Evolutionary conservation across 2,329 filamentous ascomycete genomes (phyloP).

Genomic region (Amesomyces nigricolor): DNA sequence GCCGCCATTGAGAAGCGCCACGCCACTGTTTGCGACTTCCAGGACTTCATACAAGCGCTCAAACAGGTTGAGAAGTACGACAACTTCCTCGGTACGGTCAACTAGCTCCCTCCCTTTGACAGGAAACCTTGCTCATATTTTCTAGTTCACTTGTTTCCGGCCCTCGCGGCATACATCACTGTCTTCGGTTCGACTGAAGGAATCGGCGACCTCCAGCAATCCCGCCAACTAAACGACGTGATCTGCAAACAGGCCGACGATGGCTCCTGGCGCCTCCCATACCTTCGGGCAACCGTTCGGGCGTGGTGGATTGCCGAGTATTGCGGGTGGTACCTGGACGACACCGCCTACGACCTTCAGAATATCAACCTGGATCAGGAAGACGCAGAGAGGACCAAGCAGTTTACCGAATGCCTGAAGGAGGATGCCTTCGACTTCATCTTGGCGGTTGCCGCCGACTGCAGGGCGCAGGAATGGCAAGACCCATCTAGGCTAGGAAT

Average conservation of each 20-base stretch:
- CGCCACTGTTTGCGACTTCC: slow-evolving; percentile 66
- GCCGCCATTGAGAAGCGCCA: slow-evolving; percentile 72
- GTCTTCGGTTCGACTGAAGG: slow-evolving; percentile 74
- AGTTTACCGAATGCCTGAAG: slow-evolving; percentile 71
- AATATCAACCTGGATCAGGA: slow-evolving; percentile 64
- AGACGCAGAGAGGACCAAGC: slow-evolving; percentile 62
- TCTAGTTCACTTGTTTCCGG: slow-evolving; percentile 73
- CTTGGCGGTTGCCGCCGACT: slow-evolving; percentile 74
- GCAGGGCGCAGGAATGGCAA: slow-evolving; percentile 76
- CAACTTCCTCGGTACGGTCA: slow-evolving; percentile 43
- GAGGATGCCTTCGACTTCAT: slow-evolving; percentile 92
- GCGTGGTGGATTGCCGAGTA: slow-evolving; percentile 92
- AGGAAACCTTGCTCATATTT: neutral
- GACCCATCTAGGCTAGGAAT: slow-evolving; percentile 80
- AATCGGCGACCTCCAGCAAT: slow-evolving; percentile 59
- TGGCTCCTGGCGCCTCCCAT: slow-evolving; percentile 64
- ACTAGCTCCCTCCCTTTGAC: neutral
- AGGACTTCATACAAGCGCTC: slow-evolving; percentile 61
- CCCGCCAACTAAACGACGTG: slow-evolving; percentile 62
- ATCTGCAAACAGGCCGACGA: slow-evolving; percentile 63
- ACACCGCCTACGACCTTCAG: slow-evolving; percentile 53
- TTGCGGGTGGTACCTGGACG: slow-evolving; percentile 80
- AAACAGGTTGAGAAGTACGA: slow-evolving; percentile 74
- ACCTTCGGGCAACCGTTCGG: slow-evolving; percentile 71
- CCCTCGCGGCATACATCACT: slow-evolving; percentile 69